Percentiles rank a stretch among this genome's conserved stretches.
Evolutionary conservation across 352 stramenopile species (phyloP).

Genomic region (Phytophthora agathidicida): DNA sequence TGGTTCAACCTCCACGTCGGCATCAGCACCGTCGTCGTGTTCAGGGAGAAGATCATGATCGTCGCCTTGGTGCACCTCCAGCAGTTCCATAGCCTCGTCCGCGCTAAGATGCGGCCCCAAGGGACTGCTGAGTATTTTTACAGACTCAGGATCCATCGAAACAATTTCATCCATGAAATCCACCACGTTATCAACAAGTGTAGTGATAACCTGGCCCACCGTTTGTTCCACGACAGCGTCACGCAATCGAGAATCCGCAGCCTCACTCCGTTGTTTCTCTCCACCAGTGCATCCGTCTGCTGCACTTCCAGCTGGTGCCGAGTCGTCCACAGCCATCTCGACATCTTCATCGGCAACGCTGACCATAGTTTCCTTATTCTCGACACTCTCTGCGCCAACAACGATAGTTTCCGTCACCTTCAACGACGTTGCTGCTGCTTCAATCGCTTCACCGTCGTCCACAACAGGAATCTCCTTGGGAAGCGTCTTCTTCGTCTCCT

Average conservation of each 20-base stretch:
- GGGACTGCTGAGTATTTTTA: slow-evolving; percentile 18
- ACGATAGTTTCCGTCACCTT: background rate
- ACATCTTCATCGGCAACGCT: slow-evolving; percentile 1
- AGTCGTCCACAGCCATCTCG: background rate
- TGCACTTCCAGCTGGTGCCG: background rate
- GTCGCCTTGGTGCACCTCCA: slow-evolving; percentile 30
- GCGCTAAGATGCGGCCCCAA: slow-evolving; percentile 30
- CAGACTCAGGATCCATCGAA: slow-evolving; percentile 8
- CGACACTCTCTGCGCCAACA: background rate
- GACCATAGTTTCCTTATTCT: background rate
- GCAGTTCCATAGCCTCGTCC: slow-evolving; percentile 35
- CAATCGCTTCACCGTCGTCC: background rate
- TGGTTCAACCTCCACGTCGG: slow-evolving; percentile 12
- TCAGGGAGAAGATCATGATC: slow-evolving; percentile 25
- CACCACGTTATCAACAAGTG: slow-evolving; percentile 25
- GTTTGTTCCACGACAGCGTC: slow-evolving; percentile 1
- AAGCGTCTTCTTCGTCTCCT: background rate
- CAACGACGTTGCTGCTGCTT: background rate
- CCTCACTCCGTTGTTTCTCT: background rate
- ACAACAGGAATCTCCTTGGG: background rate
- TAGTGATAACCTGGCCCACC: slow-evolving; percentile 13
- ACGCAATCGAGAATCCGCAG: background rate
- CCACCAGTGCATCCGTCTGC: background rate
- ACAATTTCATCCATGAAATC: slow-evolving; percentile 14
- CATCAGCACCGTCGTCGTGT: slow-evolving; percentile 13